Evolutionary conservation across 1,284 basidiomycete genomes (phyloP).

Genomic region (Ustilago cynodontis): DNA sequence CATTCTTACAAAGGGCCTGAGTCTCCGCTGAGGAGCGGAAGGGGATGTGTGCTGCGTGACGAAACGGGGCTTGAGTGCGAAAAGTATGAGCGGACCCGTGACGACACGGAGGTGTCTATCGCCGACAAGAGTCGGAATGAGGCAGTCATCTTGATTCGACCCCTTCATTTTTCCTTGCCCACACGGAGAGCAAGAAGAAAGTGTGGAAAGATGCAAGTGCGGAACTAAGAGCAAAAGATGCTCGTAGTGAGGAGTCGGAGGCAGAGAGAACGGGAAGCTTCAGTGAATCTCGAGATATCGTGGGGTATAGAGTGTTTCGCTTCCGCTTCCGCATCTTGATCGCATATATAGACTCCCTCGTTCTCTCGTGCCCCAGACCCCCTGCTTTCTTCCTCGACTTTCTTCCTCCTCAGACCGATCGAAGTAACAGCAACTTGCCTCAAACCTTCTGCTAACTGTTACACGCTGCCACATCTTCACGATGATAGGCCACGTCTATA

Average conservation of each 20-base stretch:
- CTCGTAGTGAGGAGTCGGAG: not conserved
- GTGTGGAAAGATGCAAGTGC: not conserved
- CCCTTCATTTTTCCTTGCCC: not conserved
- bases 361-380: too few relatives aligned
- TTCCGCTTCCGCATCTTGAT: too few relatives aligned
- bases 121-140: not conserved
- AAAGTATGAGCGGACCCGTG: not conserved
- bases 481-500: too few relatives aligned
- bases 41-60: not conserved
- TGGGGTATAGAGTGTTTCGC: too few relatives aligned
- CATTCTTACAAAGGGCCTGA: not conserved
- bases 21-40: not conserved
- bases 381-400: too few relatives aligned
- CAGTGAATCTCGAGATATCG: too few relatives aligned
- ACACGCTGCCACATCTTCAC: too few relatives aligned
- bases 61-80: not conserved
- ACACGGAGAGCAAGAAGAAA: not conserved
- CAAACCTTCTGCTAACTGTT: too few relatives aligned
- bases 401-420: too few relatives aligned
- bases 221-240: not conserved
- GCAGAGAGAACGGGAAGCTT: not conserved
- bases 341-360: too few relatives aligned
- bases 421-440: too few relatives aligned
- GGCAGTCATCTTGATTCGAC: not conserved
- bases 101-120: too few relatives aligned